Evolutionary conservation across 2,329 filamentous ascomycete species (phyloP).

Genomic region (Verticillium longisporum): DNA sequence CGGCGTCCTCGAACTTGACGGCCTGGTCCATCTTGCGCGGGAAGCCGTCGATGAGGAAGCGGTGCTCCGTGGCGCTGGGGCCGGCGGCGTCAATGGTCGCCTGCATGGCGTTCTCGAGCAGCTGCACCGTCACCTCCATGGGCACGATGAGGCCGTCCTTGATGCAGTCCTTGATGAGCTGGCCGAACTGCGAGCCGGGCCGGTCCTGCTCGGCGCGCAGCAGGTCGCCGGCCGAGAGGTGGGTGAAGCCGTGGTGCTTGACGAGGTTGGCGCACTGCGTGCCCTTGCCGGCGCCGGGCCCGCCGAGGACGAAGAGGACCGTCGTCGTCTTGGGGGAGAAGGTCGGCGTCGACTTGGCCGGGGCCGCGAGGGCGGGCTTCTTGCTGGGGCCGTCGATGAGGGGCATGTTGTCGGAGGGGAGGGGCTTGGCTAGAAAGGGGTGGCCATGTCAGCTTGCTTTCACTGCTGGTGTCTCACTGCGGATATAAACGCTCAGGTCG

Average conservation of each 20-base stretch:
- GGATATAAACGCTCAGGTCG: too few species aligned
- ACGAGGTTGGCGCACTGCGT: constrained; percentile 92
- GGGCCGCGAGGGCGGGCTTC: constrained; percentile 37
- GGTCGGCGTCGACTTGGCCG: constrained; percentile 53
- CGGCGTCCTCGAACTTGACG: constrained; percentile 81
- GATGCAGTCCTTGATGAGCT: constrained; percentile 90
- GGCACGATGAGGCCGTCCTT: constrained; percentile 92
- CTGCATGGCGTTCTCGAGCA: constrained; percentile 91
- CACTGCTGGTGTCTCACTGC: too few species aligned
- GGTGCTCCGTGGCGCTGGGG: constrained; percentile 30
- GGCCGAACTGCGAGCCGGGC: constrained; percentile 78
- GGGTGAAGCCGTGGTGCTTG: constrained; percentile 80
- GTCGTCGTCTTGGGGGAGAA: constrained; percentile 74
- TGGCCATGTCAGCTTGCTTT: neutral
- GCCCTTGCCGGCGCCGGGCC: constrained; percentile 91
- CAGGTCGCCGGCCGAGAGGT: constrained; percentile 89
- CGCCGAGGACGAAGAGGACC: constrained; percentile 95
- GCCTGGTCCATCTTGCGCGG: constrained; percentile 97
- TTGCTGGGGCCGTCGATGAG: constrained; percentile 24
- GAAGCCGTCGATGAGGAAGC: constrained; percentile 80
- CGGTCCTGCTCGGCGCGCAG: constrained; percentile 90
- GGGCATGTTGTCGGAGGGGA: constrained; percentile 25
- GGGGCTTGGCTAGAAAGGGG: constrained; percentile 7
- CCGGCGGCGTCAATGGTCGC: constrained; percentile 48
- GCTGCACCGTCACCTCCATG: constrained; percentile 94